phyloP scores from a whole-genome alignment of 2,329 filamentous ascomycete species.

The Colletotrichum lupini region DNA sequence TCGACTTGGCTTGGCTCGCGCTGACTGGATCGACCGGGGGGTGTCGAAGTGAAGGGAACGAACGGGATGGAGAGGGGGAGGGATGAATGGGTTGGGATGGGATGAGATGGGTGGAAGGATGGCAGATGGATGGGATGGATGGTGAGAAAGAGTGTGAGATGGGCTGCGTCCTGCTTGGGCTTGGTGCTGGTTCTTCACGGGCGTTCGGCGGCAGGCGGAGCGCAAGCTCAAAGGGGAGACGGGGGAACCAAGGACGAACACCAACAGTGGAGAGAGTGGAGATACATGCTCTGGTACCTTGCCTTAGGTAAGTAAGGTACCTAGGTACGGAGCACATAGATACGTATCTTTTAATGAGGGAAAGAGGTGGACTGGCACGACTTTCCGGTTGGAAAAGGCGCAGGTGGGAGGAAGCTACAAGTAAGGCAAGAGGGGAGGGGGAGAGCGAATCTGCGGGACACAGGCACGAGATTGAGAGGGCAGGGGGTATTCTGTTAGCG shows the following conservation, averaged over 20 bases:
- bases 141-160: conserved; percentile 4
- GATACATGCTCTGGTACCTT: neutral
- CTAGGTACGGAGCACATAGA: too few relatives aligned
- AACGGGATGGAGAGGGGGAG: conserved; percentile 7
- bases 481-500: conserved; percentile 29
- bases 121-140: conserved; percentile 17
- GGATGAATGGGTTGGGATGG: conserved; percentile 4
- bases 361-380: neutral
- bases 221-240: conserved; percentile 25
- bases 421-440: neutral
- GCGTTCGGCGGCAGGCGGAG: conserved; percentile 29
- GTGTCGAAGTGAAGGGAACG: conserved; percentile 11
- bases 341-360: neutral
- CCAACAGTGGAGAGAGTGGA: neutral
- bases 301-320: neutral
- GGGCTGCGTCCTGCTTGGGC: neutral
- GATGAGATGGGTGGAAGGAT: neutral
- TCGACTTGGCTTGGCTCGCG: neutral
- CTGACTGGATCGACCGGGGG: conserved; percentile 4
- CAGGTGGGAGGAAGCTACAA: conserved; percentile 1
- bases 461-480: conserved; percentile 32
- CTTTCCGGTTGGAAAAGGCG: neutral
- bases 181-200: conserved; percentile 1
- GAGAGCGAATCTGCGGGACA: conserved; percentile 33
- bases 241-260: conserved; percentile 9